Conservation (phyloP, 169 alveolate species). For the Plasmodium inui region DNA sequence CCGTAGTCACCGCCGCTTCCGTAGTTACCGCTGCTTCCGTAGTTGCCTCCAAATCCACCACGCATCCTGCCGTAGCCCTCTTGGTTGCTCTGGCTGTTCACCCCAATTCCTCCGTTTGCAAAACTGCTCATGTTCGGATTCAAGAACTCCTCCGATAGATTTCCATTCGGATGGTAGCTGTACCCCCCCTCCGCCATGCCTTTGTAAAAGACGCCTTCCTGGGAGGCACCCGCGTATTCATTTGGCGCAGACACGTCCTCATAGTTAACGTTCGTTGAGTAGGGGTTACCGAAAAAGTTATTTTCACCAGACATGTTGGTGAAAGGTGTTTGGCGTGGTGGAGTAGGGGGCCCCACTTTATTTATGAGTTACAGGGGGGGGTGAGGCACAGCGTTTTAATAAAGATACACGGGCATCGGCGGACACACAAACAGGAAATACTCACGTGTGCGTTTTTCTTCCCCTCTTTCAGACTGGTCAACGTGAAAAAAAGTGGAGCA, state of each 20-base stretch:
- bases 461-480: neutral
- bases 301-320: constrained; percentile 17
- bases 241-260: neutral
- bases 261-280: constrained; percentile 15
- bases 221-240: neutral
- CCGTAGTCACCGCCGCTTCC: neutral
- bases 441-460: neutral
- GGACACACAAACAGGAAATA: neutral
- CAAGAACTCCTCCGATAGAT: neutral
- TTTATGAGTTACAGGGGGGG: neutral
- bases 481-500: neutral
- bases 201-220: neutral
- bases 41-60: neutral
- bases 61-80: neutral
- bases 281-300: constrained; percentile 27
- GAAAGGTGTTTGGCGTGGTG: neutral
- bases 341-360: neutral
- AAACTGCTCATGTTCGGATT: neutral
- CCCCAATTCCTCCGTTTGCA: neutral
- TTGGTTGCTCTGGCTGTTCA: neutral
- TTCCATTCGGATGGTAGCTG: neutral
- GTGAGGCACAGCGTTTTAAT: neutral
- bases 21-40: neutral
- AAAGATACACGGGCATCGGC: neutral
- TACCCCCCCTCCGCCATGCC: neutral